phyloP scores from a whole-genome alignment of 805 yeast genomes.

The Crinitomyces ghanaensis region DNA sequence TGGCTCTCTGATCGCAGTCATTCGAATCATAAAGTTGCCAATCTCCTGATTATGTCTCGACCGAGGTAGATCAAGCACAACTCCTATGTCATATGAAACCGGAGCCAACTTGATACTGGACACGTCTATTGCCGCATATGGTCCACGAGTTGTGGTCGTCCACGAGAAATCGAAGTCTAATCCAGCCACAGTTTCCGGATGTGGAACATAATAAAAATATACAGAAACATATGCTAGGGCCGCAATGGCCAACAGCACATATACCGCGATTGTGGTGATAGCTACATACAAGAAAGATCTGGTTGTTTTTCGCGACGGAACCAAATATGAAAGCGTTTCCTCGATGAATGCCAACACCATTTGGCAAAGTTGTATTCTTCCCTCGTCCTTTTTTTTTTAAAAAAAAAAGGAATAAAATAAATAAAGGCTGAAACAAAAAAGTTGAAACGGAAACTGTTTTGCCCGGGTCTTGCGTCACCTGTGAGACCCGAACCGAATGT shows the following conservation, averaged over 20 bases:
- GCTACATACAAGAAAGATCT: slow-evolving; percentile 10
- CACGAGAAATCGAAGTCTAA: slow-evolving; percentile 15
- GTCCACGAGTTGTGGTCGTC: slow-evolving; percentile 13
- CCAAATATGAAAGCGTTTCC: too few species aligned
- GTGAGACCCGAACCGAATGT: too few species aligned
- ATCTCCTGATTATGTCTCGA: slow-evolving; percentile 18
- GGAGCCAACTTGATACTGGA: slow-evolving; percentile 12
- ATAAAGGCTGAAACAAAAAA: too few species aligned
- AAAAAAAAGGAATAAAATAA: too few species aligned
- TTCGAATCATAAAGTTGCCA: slow-evolving; percentile 25
- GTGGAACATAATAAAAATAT: slow-evolving; percentile 18
- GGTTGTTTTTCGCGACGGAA: slow-evolving; percentile 4
- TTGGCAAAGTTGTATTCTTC: too few species aligned
- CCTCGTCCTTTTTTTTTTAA: too few species aligned
- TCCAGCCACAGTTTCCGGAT: slow-evolving; percentile 9
- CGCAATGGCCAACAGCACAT: slow-evolving; percentile 12
- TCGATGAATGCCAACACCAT: too few species aligned
- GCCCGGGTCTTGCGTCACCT: too few species aligned
- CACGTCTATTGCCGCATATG: slow-evolving; percentile 8
- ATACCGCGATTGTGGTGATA: slow-evolving; percentile 9
- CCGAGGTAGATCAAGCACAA: slow-evolving; percentile 24
- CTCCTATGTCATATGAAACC: slow-evolving; percentile 19
- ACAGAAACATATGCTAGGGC: slow-evolving; percentile 12
- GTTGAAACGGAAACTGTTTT: too few species aligned
- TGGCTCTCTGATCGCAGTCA: slow-evolving; percentile 13